Base-by-base conservation (phyloP, 1,284 basidiomycete genomes). In the Ustilago nuda region DNA sequence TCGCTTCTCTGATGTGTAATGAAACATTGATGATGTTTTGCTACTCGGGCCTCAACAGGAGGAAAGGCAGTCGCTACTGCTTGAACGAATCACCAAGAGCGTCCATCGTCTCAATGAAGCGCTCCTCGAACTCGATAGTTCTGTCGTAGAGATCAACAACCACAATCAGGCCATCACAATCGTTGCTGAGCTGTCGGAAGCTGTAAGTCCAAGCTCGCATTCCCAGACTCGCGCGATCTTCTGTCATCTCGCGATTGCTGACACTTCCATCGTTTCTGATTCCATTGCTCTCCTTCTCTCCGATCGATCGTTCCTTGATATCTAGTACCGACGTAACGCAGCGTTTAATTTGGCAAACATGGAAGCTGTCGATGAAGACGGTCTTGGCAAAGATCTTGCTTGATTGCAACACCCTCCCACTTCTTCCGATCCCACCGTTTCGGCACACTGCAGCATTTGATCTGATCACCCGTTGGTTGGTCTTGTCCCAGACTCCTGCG, bases 1-100 rank as follows among this genome's bases (percentile, higher is more conserved):
- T 8, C 19, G 6, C 45, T 48, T 27, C 23, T 7, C 23, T 19
- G 19, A 23, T 23, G 8, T 19, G 9, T 48, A 19, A 23, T 13
- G 15, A 30, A 23, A 19, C 48, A 50, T 32, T 27, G 23, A 27
- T 19, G n/a, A 27, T 13, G 27, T 32, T 27, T 19, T n/a, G 43
- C 8, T 45, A 45, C 48, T 50, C 9, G 23, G 48, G 9, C 48
- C 13, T 13, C 30, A 9, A 32, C 93, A 96, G 83, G 93, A 94
- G 71, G 93, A 95, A 86, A 89, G 93, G 69, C 94, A 97, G 85
- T 93, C 92, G 37, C 91, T 94, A 43, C 89, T 96, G 37, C 89
- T 96, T 3, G 93, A 95, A 81, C 90, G 94, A 33, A 95, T 97
- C 76, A 88, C 94, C 45, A 95, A 94, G 87, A 96, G 94, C 80